These are phyloP conservation scores for Funneliformis mosseae DNA, from an alignment of 192 early-diverging fungal genomes.

Conservation along the genomic window DNA sequence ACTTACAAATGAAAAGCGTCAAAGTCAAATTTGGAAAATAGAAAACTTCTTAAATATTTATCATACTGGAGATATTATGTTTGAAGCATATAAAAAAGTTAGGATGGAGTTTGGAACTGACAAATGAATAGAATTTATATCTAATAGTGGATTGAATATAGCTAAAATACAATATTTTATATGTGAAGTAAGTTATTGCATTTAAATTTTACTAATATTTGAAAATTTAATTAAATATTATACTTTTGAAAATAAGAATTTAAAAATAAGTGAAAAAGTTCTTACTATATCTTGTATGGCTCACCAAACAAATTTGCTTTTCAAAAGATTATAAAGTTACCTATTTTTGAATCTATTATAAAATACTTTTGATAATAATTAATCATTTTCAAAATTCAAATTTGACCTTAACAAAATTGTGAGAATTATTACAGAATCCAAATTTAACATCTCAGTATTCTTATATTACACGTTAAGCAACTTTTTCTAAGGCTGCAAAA, in stretches of 20 bases:
- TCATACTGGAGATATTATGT: neutral
- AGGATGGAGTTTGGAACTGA: neutral
- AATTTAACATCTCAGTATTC: neutral
- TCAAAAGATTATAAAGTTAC: neutral
- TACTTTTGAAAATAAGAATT: too few species aligned
- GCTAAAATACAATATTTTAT: too few species aligned
- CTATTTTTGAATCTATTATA: too few species aligned
- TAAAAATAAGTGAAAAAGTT: too few species aligned
- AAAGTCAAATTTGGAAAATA: too few species aligned
- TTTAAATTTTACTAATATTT: neutral
- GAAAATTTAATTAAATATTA: too few species aligned
- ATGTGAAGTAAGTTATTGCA: neutral
- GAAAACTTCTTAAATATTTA: neutral
- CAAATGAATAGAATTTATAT: too few species aligned
- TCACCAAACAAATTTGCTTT: neutral
- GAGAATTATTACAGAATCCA: neutral
- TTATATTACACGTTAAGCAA: neutral
- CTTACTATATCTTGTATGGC: neutral
- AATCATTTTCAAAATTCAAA: too few species aligned
- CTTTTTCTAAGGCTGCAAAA: neutral
- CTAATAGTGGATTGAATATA: too few species aligned
- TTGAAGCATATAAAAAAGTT: neutral
- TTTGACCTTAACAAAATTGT: too few species aligned
- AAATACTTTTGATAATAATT: too few species aligned
- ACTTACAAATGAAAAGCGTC: too few species aligned